phyloP scores from a whole-genome alignment of 176 grass and related monocot species.

The Zizania latifolia region DNA sequence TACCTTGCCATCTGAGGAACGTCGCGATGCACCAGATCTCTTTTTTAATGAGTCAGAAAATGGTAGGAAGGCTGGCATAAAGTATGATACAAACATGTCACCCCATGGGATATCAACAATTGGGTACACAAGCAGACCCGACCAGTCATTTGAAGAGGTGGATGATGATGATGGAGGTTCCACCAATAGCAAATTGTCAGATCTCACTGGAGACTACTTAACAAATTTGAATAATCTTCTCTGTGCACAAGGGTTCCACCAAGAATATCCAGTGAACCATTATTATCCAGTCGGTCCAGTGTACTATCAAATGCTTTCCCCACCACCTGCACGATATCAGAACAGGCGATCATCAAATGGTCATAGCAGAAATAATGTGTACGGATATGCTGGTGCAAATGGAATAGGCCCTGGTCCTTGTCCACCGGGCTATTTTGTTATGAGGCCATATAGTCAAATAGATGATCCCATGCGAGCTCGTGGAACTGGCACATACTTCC shows the following conservation, averaged over 20 bases:
- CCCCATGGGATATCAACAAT: conserved; percentile 10
- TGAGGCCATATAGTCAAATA: conserved; percentile 43
- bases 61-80: conserved; percentile 6
- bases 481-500: conserved; percentile 92
- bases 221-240: conserved; percentile 50
- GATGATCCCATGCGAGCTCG: conserved; percentile 51
- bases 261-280: conserved; percentile 34
- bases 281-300: conserved; percentile 22
- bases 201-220: conserved; percentile 51
- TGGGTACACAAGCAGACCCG: conserved; percentile 6
- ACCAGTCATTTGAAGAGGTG: background rate
- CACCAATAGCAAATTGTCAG: conserved; percentile 30
- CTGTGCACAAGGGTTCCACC: conserved; percentile 34
- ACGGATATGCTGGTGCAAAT: conserved; percentile 48
- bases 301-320: conserved; percentile 29
- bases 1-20: conserved; percentile 29
- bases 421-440: conserved; percentile 45
- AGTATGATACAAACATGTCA: conserved; percentile 6
- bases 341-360: conserved; percentile 52
- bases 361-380: conserved; percentile 40
- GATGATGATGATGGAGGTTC: conserved; percentile 30
- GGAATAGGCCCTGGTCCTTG: conserved; percentile 38
- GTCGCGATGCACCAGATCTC: conserved; percentile 18
- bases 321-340: conserved; percentile 41
- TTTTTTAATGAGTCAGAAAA: conserved; percentile 28